phyloP scores from a whole-genome alignment of 257 asterid genomes.

The Jasminum sambac region DNA sequence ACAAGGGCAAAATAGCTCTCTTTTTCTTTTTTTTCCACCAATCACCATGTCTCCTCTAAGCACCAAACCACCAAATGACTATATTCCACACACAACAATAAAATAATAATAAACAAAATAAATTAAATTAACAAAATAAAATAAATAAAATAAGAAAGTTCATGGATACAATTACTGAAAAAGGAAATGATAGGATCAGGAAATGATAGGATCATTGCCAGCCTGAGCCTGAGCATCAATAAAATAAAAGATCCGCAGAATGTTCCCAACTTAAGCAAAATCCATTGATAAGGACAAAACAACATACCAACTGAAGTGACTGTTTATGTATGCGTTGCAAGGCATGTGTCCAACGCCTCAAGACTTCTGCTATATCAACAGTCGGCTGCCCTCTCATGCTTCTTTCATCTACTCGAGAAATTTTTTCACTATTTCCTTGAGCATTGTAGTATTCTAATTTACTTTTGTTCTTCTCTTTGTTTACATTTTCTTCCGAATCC shows the following conservation, averaged over 20 bases:
- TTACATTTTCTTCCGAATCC: constrained; percentile 43
- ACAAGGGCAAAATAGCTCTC: no score
- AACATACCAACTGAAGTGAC: constrained; percentile 80
- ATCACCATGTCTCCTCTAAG: not conserved
- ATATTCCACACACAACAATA: no score
- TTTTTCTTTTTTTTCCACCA: not conserved
- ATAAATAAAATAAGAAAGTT: no score
- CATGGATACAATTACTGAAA: not conserved
- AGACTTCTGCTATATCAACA: constrained; percentile 94
- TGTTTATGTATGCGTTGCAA: constrained; percentile 97
- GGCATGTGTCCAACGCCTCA: constrained; percentile 99
- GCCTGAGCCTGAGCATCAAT: constrained; percentile 9
- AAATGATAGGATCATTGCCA: constrained; percentile 6
- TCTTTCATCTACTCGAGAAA: constrained; percentile 69
- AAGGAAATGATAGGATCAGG: constrained; percentile 11
- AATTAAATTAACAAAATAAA: no score
- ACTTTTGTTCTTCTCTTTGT: constrained; percentile 36
- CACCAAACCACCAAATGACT: no score
- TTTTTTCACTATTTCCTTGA: constrained; percentile 55
- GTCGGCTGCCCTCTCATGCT: constrained; percentile 79
- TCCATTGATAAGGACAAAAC: constrained; percentile 21
- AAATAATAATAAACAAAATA: no score
- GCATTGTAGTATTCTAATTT: constrained; percentile 34
- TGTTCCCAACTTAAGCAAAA: constrained; percentile 16
- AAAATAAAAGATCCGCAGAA: constrained; percentile 4